A percentile compares a stretch with the other conserved stretches of the same genome.
phyloP scores from a whole-genome alignment of 306 rosid species.

The Prunus mume region DNA sequence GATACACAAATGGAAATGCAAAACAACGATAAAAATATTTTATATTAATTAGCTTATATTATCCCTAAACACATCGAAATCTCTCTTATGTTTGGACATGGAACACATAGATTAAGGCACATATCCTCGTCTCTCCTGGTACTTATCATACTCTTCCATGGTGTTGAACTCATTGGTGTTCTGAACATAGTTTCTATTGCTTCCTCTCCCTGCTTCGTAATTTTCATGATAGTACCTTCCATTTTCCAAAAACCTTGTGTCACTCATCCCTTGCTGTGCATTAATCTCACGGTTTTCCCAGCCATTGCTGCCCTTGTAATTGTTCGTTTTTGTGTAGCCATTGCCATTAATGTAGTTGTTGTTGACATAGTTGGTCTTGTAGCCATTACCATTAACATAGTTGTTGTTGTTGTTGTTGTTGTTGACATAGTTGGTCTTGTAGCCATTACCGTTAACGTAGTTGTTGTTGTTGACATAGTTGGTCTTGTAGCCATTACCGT shows the following conservation, averaged over 20 bases:
- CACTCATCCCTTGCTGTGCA: constrained; percentile 72
- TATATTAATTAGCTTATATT: not conserved
- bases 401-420: constrained; percentile 19
- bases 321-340: constrained; percentile 14
- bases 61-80: not conserved
- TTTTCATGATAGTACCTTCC: constrained; percentile 42
- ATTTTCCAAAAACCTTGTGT: constrained; percentile 67
- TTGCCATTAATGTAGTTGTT: constrained; percentile 23
- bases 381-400: too few relatives aligned
- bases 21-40: not conserved
- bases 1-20: not conserved
- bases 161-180: constrained; percentile 45
- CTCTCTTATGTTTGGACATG: not conserved
- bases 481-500: constrained; percentile 12
- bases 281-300: constrained; percentile 20
- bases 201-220: constrained; percentile 38
- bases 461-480: not conserved
- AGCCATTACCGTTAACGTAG: too few relatives aligned
- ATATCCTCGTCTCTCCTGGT: constrained; percentile 46
- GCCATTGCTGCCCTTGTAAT: not conserved
- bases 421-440: constrained; percentile 3
- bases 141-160: constrained; percentile 79
- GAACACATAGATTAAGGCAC: constrained; percentile 28
- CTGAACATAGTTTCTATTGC: constrained; percentile 21
- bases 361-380: constrained; percentile 3